Conservation (phyloP, 192 early-diverging fungal genomes). For the Kappamyces sp. region DNA sequence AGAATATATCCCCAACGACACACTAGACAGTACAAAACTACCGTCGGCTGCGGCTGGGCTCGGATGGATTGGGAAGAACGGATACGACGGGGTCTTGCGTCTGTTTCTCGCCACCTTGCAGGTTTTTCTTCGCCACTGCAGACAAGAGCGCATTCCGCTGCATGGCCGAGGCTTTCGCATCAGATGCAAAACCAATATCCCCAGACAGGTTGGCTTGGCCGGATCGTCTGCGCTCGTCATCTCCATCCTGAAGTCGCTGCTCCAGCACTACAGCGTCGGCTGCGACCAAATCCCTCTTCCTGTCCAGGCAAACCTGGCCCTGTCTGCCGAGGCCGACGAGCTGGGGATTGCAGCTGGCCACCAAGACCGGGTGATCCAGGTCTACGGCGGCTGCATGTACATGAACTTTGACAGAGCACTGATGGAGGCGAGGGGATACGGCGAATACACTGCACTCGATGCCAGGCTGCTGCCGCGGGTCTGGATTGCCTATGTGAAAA, state of each 20-base stretch:
- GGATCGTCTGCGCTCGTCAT: constrained; percentile 52
- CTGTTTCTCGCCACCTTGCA: constrained; percentile 48
- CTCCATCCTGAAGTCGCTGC: constrained; percentile 44
- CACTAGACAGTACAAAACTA: too few species aligned
- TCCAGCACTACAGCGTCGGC: constrained; percentile 25
- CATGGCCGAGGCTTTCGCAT: constrained; percentile 44
- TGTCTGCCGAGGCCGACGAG: constrained; percentile 48
- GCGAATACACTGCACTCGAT: constrained; percentile 39
- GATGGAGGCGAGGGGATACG: constrained; percentile 43
- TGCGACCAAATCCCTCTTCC: constrained; percentile 34
- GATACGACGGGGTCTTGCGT: constrained; percentile 45
- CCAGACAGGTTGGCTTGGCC: constrained; percentile 43
- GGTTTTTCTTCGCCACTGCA: constrained; percentile 44
- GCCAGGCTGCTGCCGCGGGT: constrained; percentile 32
- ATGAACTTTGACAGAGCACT: constrained; percentile 55
- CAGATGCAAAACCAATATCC: constrained; percentile 54
- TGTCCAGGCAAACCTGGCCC: constrained; percentile 48
- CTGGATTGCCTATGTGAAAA: constrained; percentile 45
- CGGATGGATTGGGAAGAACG: constrained; percentile 30
- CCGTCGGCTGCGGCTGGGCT: too few species aligned
- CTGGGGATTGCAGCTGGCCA: constrained; percentile 54
- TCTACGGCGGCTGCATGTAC: constrained; percentile 52
- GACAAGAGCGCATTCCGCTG: constrained; percentile 23
- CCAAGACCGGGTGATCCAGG: constrained; percentile 62
- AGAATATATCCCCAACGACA: too few species aligned